A percentile compares a stretch with the other conserved stretches of the same genome.
These are phyloP conservation scores for Panicum virgatum DNA, from an alignment of 202 grass and related monocot species.

Conservation along the genomic window DNA sequence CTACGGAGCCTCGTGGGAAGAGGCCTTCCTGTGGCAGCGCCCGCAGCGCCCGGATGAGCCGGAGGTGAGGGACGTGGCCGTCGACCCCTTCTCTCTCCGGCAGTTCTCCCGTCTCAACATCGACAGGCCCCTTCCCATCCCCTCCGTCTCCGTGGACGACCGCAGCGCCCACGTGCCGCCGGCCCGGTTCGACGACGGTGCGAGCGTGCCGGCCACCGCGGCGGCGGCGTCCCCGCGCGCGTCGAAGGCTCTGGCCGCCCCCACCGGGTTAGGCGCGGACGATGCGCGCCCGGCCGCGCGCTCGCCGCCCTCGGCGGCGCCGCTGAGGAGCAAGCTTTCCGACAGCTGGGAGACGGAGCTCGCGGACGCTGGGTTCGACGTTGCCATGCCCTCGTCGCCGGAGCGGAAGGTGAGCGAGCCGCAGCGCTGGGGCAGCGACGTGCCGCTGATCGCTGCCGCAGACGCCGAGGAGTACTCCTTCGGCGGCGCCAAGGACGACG, in stretches of 20 bases:
- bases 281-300: neutral
- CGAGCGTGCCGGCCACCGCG: conserved; percentile 8
- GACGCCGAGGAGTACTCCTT: conserved; percentile 16
- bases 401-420: conserved; percentile 46
- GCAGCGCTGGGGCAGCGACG: conserved; percentile 55
- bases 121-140: conserved; percentile 63
- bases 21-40: conserved; percentile 21
- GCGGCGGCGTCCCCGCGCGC: neutral
- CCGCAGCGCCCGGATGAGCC: conserved; percentile 33
- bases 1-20: neutral
- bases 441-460: conserved; percentile 41
- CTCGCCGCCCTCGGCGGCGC: neutral
- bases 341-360: conserved; percentile 42
- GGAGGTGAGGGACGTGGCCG: conserved; percentile 41
- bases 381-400: conserved; percentile 21
- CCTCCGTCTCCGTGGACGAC: conserved; percentile 56
- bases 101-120: conserved; percentile 59
- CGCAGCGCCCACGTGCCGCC: conserved; percentile 25
- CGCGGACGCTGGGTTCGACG: conserved; percentile 46
- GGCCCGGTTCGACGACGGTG: conserved; percentile 20
- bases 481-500: conserved; percentile 10
- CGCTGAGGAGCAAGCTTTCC: conserved; percentile 52
- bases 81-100: conserved; percentile 50
- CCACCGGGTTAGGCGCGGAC: conserved; percentile 20
- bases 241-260: neutral